Percentiles rank a stretch among this genome's conserved stretches.
phyloP scores from a whole-genome alignment of 2,329 filamentous ascomycete species.

The Karstenula rhodostoma region DNA sequence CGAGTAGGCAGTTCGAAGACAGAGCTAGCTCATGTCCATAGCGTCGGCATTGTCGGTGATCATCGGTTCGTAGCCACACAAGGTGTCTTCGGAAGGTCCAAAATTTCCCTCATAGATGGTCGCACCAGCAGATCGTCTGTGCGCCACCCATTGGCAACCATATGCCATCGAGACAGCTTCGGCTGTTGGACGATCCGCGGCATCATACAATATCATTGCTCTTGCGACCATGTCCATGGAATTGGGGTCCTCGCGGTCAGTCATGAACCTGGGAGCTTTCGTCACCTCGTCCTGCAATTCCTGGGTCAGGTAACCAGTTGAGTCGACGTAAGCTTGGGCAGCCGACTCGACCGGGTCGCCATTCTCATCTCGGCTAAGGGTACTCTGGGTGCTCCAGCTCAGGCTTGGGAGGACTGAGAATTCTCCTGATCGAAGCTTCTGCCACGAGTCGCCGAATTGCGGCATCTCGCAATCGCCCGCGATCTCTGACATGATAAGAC shows the following conservation, averaged over 20 bases:
- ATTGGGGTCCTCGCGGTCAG: slow-evolving; percentile 73
- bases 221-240: slow-evolving; percentile 85
- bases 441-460: slow-evolving; percentile 91
- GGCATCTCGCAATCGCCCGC: slow-evolving; percentile 93
- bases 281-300: slow-evolving; percentile 62
- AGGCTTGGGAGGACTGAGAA: slow-evolving; percentile 83
- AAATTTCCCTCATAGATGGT: slow-evolving; percentile 96
- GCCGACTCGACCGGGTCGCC: slow-evolving; percentile 39
- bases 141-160: slow-evolving; percentile 81
- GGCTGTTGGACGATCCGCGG: slow-evolving; percentile 75
- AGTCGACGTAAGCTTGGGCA: slow-evolving; percentile 42
- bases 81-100: slow-evolving; percentile 78
- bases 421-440: slow-evolving; percentile 86
- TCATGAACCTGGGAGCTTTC: slow-evolving; percentile 86
- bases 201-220: slow-evolving; percentile 85
- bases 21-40: slow-evolving; percentile 60
- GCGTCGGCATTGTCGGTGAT: slow-evolving; percentile 62
- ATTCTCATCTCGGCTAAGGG: slow-evolving; percentile 75
- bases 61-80: slow-evolving; percentile 36
- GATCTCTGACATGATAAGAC: slow-evolving; percentile 93
- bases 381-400: slow-evolving; percentile 78
- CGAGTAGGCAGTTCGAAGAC: slow-evolving; percentile 1
- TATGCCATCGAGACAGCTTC: slow-evolving; percentile 76
- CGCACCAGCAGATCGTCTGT: slow-evolving; percentile 82
- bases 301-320: slow-evolving; percentile 25